These are phyloP conservation scores for Exophiala aquamarina DNA, from an alignment of 2,329 filamentous ascomycete genomes.

Conservation along the genomic window DNA sequence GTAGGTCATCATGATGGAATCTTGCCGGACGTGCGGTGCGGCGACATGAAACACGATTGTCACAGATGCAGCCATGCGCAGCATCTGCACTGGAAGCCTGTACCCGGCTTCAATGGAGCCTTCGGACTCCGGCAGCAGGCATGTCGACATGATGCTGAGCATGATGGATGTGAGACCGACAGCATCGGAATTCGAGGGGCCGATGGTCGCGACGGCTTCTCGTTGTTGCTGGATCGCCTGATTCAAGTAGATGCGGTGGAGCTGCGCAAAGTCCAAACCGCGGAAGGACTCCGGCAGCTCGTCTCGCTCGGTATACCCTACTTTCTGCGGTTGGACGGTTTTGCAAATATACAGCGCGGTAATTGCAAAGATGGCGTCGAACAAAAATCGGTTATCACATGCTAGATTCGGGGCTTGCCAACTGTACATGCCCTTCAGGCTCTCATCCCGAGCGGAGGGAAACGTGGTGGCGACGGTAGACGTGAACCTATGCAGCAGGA, in stretches of 20 bases:
- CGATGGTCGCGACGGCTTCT: conserved; percentile 29
- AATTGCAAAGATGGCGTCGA: conserved; percentile 14
- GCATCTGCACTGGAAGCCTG: conserved; percentile 33
- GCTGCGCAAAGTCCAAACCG: conserved; percentile 9
- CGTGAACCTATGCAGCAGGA: conserved; percentile 15
- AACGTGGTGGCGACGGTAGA: conserved; percentile 9
- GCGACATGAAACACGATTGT: conserved; percentile 28
- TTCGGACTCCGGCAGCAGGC: conserved; percentile 29
- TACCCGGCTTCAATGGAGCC: conserved; percentile 30
- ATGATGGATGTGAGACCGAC: conserved; percentile 31
- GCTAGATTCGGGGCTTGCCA: conserved; percentile 3
- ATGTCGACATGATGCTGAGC: conserved; percentile 29
- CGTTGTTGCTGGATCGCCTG: conserved; percentile 31
- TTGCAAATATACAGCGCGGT: conserved; percentile 15
- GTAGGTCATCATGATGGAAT: conserved; percentile 26
- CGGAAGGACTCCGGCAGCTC: conserved; percentile 4
- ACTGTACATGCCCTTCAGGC: conserved; percentile 5
- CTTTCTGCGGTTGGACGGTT: neutral
- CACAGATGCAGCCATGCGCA: conserved; percentile 31
- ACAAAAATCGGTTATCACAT: conserved; percentile 10
- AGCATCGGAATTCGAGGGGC: conserved; percentile 30
- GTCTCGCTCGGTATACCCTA: neutral
- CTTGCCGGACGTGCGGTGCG: conserved; percentile 25
- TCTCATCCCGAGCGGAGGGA: conserved; percentile 2
- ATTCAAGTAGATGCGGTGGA: conserved; percentile 21